phyloP scores from a whole-genome alignment of 768 basidiomycete genomes.

The Suillus spraguei region DNA sequence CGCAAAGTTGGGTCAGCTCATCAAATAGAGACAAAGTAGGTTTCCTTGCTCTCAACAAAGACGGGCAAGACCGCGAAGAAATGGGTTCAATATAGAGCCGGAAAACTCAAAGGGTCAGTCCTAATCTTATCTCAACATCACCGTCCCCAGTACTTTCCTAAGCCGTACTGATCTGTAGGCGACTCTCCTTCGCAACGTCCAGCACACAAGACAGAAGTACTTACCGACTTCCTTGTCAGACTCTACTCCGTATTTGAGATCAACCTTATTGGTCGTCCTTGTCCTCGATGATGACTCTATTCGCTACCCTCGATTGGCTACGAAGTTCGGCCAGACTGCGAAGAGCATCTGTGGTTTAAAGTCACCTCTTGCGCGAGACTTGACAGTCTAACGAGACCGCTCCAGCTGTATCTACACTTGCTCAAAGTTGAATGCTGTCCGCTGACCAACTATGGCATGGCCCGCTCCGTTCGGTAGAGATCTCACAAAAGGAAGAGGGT shows the following conservation, averaged over 20 bases:
- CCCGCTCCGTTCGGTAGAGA: no score
- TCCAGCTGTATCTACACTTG: no score
- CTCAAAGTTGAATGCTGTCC: no score
- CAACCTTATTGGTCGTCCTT: slow-evolving; percentile 84
- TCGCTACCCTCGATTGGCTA: slow-evolving; percentile 98
- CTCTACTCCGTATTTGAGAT: slow-evolving; percentile 99
- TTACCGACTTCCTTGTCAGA: slow-evolving; percentile 92
- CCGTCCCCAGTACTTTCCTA: slow-evolving; percentile 78
- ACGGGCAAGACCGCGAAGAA: slow-evolving; percentile 82
- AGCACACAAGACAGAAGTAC: slow-evolving; percentile 83
- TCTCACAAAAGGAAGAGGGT: no score
- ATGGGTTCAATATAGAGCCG: slow-evolving; percentile 89
- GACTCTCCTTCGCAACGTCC: slow-evolving; percentile 81
- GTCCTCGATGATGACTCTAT: slow-evolving; percentile 81
- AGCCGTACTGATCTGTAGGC: slow-evolving; percentile 71
- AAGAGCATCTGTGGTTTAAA: slow-evolving; percentile 98
- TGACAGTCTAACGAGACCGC: no score
- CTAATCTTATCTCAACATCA: slow-evolving; percentile 45
- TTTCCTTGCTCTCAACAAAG: slow-evolving; percentile 91
- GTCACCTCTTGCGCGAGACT: slow-evolving; percentile 96
- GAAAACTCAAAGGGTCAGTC: slow-evolving; percentile 85
- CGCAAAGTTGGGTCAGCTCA: slow-evolving; percentile 98
- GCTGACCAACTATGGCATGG: no score
- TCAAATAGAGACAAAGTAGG: slow-evolving; percentile 99
- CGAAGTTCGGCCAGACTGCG: slow-evolving; percentile 98